phyloP scores from a whole-genome alignment of 768 basidiomycete genomes.

The Lactifluus echinatus region DNA sequence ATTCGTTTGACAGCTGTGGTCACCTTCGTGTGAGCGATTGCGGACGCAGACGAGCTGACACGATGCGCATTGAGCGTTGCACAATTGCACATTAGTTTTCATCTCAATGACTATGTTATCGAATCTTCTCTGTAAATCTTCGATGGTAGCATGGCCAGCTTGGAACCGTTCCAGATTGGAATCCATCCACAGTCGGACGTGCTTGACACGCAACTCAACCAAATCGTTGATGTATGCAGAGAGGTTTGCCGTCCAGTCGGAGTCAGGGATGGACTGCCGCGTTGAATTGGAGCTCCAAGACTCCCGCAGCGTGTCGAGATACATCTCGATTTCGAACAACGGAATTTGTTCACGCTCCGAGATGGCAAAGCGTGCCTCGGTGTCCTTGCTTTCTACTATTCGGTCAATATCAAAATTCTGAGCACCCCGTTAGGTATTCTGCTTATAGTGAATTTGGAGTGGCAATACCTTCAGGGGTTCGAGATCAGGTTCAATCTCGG shows the following conservation, averaged over 20 bases:
- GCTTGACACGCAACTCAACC: slow-evolving; percentile 36
- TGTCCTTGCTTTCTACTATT: slow-evolving; percentile 33
- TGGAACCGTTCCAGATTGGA: slow-evolving; percentile 43
- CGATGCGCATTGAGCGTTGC: slow-evolving; percentile 36
- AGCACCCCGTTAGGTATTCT: not conserved
- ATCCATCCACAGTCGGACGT: slow-evolving; percentile 44
- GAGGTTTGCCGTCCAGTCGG: slow-evolving; percentile 35
- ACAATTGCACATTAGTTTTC: slow-evolving; percentile 39
- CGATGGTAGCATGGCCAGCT: slow-evolving; percentile 35
- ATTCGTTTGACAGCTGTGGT: slow-evolving; percentile 42
- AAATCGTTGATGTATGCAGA: slow-evolving; percentile 32
- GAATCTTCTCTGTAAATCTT: slow-evolving; percentile 37
- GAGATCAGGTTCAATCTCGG: slow-evolving; percentile 36
- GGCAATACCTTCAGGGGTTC: slow-evolving; percentile 46
- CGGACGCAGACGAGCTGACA: slow-evolving; percentile 46
- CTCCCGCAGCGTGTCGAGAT: slow-evolving; percentile 21
- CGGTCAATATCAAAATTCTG: slow-evolving; percentile 48
- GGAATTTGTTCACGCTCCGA: slow-evolving; percentile 18
- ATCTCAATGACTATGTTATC: slow-evolving; percentile 38
- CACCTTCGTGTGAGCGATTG: slow-evolving; percentile 35
- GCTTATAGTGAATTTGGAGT: no score
- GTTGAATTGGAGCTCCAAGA: slow-evolving; percentile 27
- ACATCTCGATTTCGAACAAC: slow-evolving; percentile 22
- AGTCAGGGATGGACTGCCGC: slow-evolving; percentile 33
- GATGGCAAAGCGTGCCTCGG: slow-evolving; percentile 29